A percentile compares a stretch with the other conserved stretches of the same genome.
Conservation (phyloP, 768 basidiomycete genomes). For the Tephrocybe sp. region DNA sequence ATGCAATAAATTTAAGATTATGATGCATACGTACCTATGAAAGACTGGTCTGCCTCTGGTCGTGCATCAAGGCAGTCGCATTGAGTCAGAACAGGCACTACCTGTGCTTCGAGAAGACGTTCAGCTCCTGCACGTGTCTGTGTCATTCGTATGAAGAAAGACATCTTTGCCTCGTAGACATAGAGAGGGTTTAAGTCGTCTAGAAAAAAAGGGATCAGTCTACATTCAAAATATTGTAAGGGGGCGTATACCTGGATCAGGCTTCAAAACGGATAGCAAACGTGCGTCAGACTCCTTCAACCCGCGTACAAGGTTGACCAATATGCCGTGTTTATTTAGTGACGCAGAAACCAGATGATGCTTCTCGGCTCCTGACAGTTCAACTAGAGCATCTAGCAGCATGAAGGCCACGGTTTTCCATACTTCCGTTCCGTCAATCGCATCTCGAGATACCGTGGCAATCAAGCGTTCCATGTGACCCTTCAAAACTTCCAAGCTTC, state of each 20-base stretch:
- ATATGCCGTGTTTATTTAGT: slow-evolving; percentile 70
- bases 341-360: slow-evolving; percentile 57
- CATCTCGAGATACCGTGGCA: slow-evolving; percentile 77
- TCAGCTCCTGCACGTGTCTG: slow-evolving; percentile 85
- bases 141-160: slow-evolving; percentile 80
- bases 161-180: slow-evolving; percentile 94
- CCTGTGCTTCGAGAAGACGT: slow-evolving; percentile 71
- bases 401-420: slow-evolving; percentile 97
- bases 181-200: slow-evolving; percentile 90
- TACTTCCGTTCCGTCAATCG: slow-evolving; percentile 91
- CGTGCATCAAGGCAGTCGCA: slow-evolving; percentile 87
- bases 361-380: slow-evolving; percentile 68
- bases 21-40: slow-evolving; percentile 56
- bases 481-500: slow-evolving; percentile 67
- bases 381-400: slow-evolving; percentile 77
- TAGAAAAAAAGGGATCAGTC: slow-evolving; percentile 24
- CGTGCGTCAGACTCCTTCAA: slow-evolving; percentile 80
- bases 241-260: slow-evolving; percentile 72
- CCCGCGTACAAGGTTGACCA: slow-evolving; percentile 78
- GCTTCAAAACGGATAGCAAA: slow-evolving; percentile 74
- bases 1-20: not conserved
- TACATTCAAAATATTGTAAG: not conserved
- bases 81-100: slow-evolving; percentile 70
- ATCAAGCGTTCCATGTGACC: slow-evolving; percentile 70
- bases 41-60: slow-evolving; percentile 79